Base-by-base conservation (phyloP, 2,329 filamentous ascomycete genomes). In the Didymella pinodella region DNA sequence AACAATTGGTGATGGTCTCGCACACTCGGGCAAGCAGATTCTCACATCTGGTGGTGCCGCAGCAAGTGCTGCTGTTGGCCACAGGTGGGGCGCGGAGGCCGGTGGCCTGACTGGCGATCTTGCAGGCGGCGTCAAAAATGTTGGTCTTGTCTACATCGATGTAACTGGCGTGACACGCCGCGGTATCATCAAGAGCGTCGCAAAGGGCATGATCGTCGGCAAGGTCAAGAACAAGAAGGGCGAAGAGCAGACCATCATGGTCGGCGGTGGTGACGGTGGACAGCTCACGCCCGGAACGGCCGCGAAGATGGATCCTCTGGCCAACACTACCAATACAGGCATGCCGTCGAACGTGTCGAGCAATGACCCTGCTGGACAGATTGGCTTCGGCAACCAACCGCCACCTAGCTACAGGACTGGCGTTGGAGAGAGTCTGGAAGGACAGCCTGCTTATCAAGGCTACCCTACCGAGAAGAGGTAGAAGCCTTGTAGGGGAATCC, bases 141-240 rank as follows among this genome's bases (percentile, higher is more conserved):
- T 98, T 7, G 95, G 93, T 6, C 83, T 99, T 28, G 95, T 99
- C 31, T 99, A 99, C 75, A 97, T 99, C 61, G 95, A 99, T 69
- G 94, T 96, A 1, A 90, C 93, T 0, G 95, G 95, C 34, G 95
- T 99, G 1, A 96, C 91, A 54, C 85, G 95, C 41, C 87, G 89
- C 61, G 95, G 95, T 0, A 87, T 99, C 43, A 86, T 99, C 74
- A 99, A 97, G 82, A 92, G 90, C 41, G 95, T 98, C 1, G 95
- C 93, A 20, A 97, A 96, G 81, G 77, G 95, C 40, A 98, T 99
- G 95, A 89, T 96, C 0, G 88, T 96, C 5, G 92, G 92, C 34
- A 88, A 88, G 65, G 91, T 94, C 48, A 88, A 88, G 65, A 90
- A 94, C 56, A 86, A 87, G 57, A 89, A 88, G 36, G 90, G 90